Evolutionary conservation across 345 rosid genomes (phyloP).

Genomic region (Pistacia integerrima): DNA sequence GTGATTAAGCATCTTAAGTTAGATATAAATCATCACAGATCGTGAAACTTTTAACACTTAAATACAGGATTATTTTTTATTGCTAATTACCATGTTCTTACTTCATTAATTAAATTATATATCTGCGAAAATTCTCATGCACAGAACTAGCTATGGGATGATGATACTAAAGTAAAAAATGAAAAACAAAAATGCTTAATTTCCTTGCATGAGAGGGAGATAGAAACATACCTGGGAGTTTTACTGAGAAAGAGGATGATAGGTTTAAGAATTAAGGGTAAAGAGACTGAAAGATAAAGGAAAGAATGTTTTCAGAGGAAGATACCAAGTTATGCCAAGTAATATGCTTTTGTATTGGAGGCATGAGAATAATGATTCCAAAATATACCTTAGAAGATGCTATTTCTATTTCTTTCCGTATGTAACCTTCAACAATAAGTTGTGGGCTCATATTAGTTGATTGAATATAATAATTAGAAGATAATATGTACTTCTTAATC

Average conservation of each 20-base stretch:
- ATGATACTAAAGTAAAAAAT: too few relatives aligned
- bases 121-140: too few relatives aligned
- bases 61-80: too few relatives aligned
- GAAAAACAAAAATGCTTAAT: neutral
- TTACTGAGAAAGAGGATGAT: neutral
- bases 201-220: neutral
- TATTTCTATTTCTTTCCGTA: neutral
- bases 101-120: too few relatives aligned
- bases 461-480: too few relatives aligned
- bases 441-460: too few relatives aligned
- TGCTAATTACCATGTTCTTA: too few relatives aligned
- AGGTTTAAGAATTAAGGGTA: neutral
- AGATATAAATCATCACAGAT: too few relatives aligned
- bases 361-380: neutral
- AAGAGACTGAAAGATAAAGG: neutral
- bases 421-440: too few relatives aligned
- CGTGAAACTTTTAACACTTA: too few relatives aligned
- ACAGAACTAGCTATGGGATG: neutral
- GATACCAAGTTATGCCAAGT: conserved; percentile 12
- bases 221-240: conserved; percentile 18
- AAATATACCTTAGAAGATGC: conserved; percentile 22
- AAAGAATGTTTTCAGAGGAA: neutral
- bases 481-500: too few relatives aligned
- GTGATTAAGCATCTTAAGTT: too few relatives aligned
- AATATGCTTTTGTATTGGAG: conserved; percentile 28